Evolutionary conservation across 2,329 filamentous ascomycete species (phyloP).

Genomic region (Neopestalotiopsis sp.): DNA sequence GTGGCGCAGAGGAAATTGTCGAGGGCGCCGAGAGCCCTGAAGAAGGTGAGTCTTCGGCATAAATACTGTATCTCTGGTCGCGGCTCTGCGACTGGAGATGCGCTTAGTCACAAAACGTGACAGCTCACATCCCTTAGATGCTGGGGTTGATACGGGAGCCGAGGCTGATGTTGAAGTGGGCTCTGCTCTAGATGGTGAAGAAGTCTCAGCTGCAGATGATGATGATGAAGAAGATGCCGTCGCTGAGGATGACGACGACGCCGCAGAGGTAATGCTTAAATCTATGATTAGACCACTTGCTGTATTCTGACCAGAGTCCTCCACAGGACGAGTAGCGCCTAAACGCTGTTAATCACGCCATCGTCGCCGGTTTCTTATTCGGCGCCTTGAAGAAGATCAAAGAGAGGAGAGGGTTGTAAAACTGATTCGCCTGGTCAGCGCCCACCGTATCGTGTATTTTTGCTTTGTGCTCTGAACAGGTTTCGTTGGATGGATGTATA

Average conservation of each 20-base stretch:
- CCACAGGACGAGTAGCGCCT: slow-evolving; percentile 37
- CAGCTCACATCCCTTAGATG: slow-evolving; percentile 20
- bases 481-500: background rate
- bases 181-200: slow-evolving; percentile 25
- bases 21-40: slow-evolving; percentile 22
- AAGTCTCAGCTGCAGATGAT: slow-evolving; percentile 24
- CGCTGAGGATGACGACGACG: slow-evolving; percentile 21
- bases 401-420: background rate
- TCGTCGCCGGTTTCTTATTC: slow-evolving; percentile 28
- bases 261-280: slow-evolving; percentile 30
- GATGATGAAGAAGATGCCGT: slow-evolving; percentile 22
- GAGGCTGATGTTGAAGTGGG: slow-evolving; percentile 29
- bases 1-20: slow-evolving; percentile 33
- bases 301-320: slow-evolving; percentile 34
- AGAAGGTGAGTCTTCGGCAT: slow-evolving; percentile 14
- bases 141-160: slow-evolving; percentile 26
- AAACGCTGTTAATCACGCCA: background rate
- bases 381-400: slow-evolving; percentile 33
- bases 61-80: background rate
- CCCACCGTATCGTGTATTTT: background rate
- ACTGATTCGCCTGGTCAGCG: background rate
- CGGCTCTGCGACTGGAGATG: background rate
- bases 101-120: slow-evolving; percentile 11
- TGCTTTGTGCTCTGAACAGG: background rate
- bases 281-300: slow-evolving; percentile 10